phyloP scores from a whole-genome alignment of 176 grass and related monocot genomes.

The Lolium perenne region DNA sequence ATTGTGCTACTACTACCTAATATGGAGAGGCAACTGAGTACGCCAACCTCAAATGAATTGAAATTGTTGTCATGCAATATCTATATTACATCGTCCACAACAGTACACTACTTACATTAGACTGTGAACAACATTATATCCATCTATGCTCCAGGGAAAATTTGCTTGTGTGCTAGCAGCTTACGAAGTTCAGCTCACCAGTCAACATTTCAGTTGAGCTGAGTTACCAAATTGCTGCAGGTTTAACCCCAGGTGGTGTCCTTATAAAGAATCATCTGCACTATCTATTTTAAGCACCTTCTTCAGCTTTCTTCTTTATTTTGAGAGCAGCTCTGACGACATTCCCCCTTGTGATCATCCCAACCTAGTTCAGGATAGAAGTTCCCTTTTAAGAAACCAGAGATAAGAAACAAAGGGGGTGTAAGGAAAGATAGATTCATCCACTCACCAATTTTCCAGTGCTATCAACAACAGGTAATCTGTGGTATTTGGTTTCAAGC shows the following conservation, averaged over 20 bases:
- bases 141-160: slow-evolving; percentile 23
- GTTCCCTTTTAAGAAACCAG: not conserved
- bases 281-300: slow-evolving; percentile 27
- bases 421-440: not conserved
- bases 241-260: slow-evolving; percentile 1
- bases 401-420: slow-evolving; percentile 12
- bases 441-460: slow-evolving; percentile 22
- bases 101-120: slow-evolving; percentile 27
- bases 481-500: slow-evolving; percentile 63
- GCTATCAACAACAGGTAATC: slow-evolving; percentile 34
- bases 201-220: slow-evolving; percentile 29
- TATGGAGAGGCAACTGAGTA: slow-evolving; percentile 17
- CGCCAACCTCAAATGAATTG: slow-evolving; percentile 33
- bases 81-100: slow-evolving; percentile 25
- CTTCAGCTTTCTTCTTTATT: slow-evolving; percentile 49
- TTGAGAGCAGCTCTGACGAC: slow-evolving; percentile 53
- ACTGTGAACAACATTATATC: slow-evolving; percentile 21
- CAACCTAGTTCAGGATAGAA: slow-evolving; percentile 46
- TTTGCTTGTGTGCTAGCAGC: not conserved
- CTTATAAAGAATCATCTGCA: slow-evolving; percentile 27
- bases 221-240: slow-evolving; percentile 10
- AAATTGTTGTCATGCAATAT: not conserved
- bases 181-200: slow-evolving; percentile 17
- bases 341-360: slow-evolving; percentile 58
- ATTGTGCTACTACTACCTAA: slow-evolving; percentile 26